These are phyloP conservation scores for Pleodorina starrii DNA, from an alignment of 139 green algal genomes.

Conservation along the genomic window DNA sequence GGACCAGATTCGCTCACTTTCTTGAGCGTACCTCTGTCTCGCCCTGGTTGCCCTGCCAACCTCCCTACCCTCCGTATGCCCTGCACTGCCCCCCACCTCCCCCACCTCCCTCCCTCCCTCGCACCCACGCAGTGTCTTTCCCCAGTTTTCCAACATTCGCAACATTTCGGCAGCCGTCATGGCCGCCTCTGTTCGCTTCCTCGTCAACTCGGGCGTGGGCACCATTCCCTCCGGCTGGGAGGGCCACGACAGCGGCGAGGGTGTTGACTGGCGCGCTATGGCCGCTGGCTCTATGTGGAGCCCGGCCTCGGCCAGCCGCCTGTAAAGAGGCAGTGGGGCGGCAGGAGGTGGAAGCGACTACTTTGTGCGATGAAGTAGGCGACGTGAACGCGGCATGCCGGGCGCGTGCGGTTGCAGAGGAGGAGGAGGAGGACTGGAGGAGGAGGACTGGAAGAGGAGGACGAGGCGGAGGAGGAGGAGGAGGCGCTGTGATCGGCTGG, in stretches of 20 bases:
- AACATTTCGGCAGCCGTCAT: slow-evolving; percentile 48
- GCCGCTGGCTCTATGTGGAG: slow-evolving; percentile 8
- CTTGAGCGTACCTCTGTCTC: too few relatives aligned
- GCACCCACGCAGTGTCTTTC: slow-evolving; percentile 57
- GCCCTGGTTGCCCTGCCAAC: neutral
- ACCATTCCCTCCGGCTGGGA: slow-evolving; percentile 34
- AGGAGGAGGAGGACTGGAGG: too few relatives aligned
- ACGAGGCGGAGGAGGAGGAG: too few relatives aligned
- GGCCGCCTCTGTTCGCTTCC: slow-evolving; percentile 26
- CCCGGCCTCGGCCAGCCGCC: neutral
- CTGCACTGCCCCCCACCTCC: neutral
- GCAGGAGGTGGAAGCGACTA: neutral
- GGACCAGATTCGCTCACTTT: too few relatives aligned
- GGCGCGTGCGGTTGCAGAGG: too few relatives aligned
- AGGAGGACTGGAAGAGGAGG: too few relatives aligned
- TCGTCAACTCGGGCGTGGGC: slow-evolving; percentile 42
- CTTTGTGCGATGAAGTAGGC: neutral
- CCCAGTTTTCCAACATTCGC: slow-evolving; percentile 67
- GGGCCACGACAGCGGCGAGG: neutral
- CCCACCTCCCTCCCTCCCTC: neutral
- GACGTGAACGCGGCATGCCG: too few relatives aligned
- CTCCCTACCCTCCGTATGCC: neutral
- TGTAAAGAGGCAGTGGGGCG: neutral
- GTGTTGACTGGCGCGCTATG: neutral
- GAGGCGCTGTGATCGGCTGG: too few relatives aligned